phyloP scores from a whole-genome alignment of 495 filamentous ascomycete species.

The Aspergillus baeticus region DNA sequence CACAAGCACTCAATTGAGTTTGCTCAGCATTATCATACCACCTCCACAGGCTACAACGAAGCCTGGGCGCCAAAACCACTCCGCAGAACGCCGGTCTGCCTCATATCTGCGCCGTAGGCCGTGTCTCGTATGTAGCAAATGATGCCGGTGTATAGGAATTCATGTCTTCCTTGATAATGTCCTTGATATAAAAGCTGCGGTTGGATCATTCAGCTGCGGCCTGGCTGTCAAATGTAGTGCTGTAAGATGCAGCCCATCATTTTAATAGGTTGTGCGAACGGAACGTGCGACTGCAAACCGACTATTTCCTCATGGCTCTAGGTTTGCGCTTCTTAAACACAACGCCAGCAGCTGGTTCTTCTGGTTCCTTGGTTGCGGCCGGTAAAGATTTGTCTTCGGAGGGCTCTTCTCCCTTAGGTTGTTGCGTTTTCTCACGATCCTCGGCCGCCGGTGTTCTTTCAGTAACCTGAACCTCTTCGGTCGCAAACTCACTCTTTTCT shows the following conservation, averaged over 20 bases:
- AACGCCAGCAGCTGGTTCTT: constrained; percentile 42
- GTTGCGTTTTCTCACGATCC: constrained; percentile 16
- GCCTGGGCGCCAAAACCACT: too few relatives aligned
- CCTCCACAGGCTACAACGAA: neutral
- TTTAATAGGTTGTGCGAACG: too few relatives aligned
- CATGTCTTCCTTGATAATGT: too few relatives aligned
- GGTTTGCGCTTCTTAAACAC: constrained; percentile 92
- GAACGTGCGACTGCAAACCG: neutral
- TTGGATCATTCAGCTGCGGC: too few relatives aligned
- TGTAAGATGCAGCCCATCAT: neutral
- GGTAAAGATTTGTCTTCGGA: constrained; percentile 19
- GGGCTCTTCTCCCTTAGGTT: constrained; percentile 39
- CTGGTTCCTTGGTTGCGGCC: constrained; percentile 21
- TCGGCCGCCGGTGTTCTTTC: constrained; percentile 11
- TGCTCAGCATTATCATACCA: neutral
- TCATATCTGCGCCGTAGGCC: too few relatives aligned
- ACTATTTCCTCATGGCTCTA: constrained; percentile 59
- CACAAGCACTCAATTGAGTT: neutral
- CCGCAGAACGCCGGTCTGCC: too few relatives aligned
- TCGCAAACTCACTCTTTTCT: constrained; percentile 1
- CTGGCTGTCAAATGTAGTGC: too few relatives aligned
- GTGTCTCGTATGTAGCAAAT: too few relatives aligned
- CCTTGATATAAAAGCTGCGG: too few relatives aligned
- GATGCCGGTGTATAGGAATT: too few relatives aligned
- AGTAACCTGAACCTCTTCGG: neutral